A percentile compares a stretch with the other conserved stretches of the same genome.
Evolutionary conservation across 192 early-diverging fungal genomes (phyloP).

Genomic region (Coemansia sp.): DNA sequence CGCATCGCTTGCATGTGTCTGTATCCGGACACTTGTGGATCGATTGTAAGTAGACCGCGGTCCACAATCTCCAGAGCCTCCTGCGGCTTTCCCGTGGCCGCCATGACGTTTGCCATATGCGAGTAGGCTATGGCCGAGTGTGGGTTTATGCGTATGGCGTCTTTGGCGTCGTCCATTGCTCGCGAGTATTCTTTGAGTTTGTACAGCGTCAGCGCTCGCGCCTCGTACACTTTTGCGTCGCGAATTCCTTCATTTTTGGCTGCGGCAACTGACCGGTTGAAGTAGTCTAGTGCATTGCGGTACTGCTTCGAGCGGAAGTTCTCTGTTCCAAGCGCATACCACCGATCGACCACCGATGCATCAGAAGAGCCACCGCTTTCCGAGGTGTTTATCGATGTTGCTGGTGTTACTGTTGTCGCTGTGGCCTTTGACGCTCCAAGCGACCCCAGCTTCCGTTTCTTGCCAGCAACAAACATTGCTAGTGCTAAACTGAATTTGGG

Average conservation of each 20-base stretch:
- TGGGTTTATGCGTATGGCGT: slow-evolving; percentile 18
- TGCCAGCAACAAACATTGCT: slow-evolving; percentile 22
- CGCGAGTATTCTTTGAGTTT: slow-evolving; percentile 32
- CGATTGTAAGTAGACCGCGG: slow-evolving; percentile 3
- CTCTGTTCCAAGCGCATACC: slow-evolving; percentile 21
- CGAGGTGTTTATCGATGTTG: background rate
- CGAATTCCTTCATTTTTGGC: slow-evolving; percentile 19
- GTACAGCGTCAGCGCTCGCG: slow-evolving; percentile 26
- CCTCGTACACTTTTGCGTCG: slow-evolving; percentile 23
- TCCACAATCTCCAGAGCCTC: slow-evolving; percentile 23
- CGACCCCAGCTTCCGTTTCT: slow-evolving; percentile 17
- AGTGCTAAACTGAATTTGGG: background rate
- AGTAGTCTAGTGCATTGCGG: slow-evolving; percentile 28
- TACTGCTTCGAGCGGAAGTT: slow-evolving; percentile 25
- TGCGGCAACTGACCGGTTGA: slow-evolving; percentile 33
- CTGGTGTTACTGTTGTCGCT: background rate
- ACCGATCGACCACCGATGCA: slow-evolving; percentile 3
- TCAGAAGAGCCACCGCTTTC: background rate
- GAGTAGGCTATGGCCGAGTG: slow-evolving; percentile 13
- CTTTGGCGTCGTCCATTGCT: slow-evolving; percentile 30
- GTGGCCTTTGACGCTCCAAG: background rate
- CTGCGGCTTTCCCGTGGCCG: slow-evolving; percentile 9
- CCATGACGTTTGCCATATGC: slow-evolving; percentile 26
- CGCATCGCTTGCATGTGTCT: slow-evolving; percentile 19
- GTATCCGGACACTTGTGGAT: slow-evolving; percentile 1